A percentile compares a stretch with the other conserved stretches of the same genome.
These are phyloP conservation scores for Aureobasidium musti DNA, from an alignment of 2,329 filamentous ascomycete genomes.

Conservation along the genomic window DNA sequence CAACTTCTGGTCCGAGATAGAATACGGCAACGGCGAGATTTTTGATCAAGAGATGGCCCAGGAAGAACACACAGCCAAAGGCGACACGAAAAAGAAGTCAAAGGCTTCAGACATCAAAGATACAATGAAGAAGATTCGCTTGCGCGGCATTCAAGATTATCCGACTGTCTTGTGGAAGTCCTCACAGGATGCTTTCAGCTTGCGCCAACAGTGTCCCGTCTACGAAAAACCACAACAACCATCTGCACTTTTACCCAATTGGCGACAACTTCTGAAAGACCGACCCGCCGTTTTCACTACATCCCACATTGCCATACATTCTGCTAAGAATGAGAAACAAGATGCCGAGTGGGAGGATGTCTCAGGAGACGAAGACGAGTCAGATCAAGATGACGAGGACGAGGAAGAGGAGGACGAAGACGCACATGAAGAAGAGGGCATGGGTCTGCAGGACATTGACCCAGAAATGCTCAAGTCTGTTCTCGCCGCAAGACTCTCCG, in stretches of 20 bases:
- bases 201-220: conserved; percentile 30
- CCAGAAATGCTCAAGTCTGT: conserved; percentile 44
- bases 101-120: conserved; percentile 29
- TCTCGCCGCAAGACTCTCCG: conserved; percentile 38
- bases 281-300: conserved; percentile 31
- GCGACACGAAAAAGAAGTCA: conserved; percentile 40
- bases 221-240: conserved; percentile 34
- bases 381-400: conserved; percentile 32
- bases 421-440: conserved; percentile 33
- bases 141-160: conserved; percentile 24
- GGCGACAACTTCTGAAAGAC: conserved; percentile 45
- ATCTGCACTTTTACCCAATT: conserved; percentile 50
- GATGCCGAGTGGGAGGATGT: conserved; percentile 20
- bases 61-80: conserved; percentile 14
- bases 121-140: conserved; percentile 25
- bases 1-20: conserved; percentile 53
- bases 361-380: conserved; percentile 8
- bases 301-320: conserved; percentile 18
- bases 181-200: background rate
- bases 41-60: conserved; percentile 41
- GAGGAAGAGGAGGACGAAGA: conserved; percentile 32
- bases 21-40: conserved; percentile 52
- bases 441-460: conserved; percentile 39
- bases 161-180: conserved; percentile 23
- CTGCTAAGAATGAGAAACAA: conserved; percentile 27